Evolutionary conservation across 768 basidiomycete genomes (phyloP), one percentile per base, ranked within the genome.

Genomic region (Krasilnikovozyma curviuscula): DNA sequence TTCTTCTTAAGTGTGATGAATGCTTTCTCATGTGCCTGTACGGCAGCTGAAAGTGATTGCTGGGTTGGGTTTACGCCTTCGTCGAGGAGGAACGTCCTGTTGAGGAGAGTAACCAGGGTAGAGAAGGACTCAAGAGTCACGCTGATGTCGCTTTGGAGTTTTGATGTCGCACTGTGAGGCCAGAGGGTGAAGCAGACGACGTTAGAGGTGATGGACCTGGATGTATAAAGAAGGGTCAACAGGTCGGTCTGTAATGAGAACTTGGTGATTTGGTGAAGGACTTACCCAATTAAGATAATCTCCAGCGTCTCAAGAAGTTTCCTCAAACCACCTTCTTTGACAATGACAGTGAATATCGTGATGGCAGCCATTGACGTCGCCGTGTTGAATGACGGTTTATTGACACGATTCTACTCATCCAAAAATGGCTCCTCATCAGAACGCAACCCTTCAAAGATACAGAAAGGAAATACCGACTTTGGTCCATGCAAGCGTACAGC

Each of bases 391-490:
- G 79, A 77, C 2, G 84, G 83, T 59, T 80, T 88, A 10, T 69
- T 72, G 72, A 97, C 84, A 77, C 80, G 84, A 2, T 82, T 73
- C 63, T 95, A n/a, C n/a, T n/a, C n/a, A n/a, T n/a, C n/a, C n/a
- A n/a, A n/a, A n/a, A n/a, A n/a, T n/a, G n/a, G n/a, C n/a, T n/a
- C n/a, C n/a, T n/a, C n/a, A n/a, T n/a, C n/a, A n/a, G n/a, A n/a
- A n/a, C n/a, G n/a, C n/a, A n/a, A n/a, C n/a, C n/a, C n/a, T n/a
- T n/a, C n/a, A n/a, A n/a, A n/a, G n/a, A n/a, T n/a, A n/a, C n/a
- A n/a, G n/a, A n/a, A n/a, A n/a, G n/a, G n/a, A n/a, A n/a, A n/a
- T n/a, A n/a, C n/a, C n/a, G n/a, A n/a, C n/a, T n/a, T n/a, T 97
- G 66, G 79, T 75, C 81, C 83, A 97, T 1, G 88, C 84, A 16